Percentiles rank a stretch among this genome's conserved stretches.
phyloP scores from a whole-genome alignment of 495 filamentous ascomycete genomes.

The Cercophora sp. region DNA sequence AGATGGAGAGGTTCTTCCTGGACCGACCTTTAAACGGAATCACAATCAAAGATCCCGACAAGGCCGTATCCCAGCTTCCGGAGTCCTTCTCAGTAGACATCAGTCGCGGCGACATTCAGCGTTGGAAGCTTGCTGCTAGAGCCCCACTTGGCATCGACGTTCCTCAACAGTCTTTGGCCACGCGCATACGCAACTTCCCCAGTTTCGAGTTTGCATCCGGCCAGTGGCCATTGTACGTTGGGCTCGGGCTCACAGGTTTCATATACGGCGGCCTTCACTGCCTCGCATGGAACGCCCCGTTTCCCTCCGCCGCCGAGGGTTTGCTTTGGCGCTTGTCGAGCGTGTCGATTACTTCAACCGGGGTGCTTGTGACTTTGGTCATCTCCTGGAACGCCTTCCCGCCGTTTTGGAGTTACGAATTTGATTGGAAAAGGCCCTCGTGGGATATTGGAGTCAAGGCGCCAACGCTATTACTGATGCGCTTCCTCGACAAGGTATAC shows the following conservation, averaged over 20 bases:
- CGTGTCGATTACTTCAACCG: slow-evolving; percentile 1
- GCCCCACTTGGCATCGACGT: too few relatives aligned
- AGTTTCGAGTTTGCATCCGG: not conserved
- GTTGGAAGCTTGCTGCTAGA: not conserved
- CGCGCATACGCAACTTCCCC: not conserved
- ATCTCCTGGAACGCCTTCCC: not conserved
- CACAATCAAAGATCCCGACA: too few relatives aligned
- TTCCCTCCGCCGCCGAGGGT: not conserved
- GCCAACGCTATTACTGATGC: not conserved
- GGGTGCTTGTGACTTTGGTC: not conserved
- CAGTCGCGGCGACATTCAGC: not conserved
- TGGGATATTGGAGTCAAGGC: not conserved
- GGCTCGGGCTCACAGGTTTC: not conserved
- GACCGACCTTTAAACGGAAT: too few relatives aligned
- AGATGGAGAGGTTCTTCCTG: too few relatives aligned
- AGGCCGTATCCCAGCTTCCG: too few relatives aligned
- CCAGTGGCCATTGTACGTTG: not conserved
- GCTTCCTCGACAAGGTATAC: not conserved
- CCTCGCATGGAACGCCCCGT: slow-evolving; percentile 3
- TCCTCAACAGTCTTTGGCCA: too few relatives aligned
- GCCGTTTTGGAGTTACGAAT: too few relatives aligned
- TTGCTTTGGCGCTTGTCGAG: slow-evolving; percentile 1
- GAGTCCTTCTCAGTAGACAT: too few relatives aligned
- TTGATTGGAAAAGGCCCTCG: not conserved
- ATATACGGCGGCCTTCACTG: slow-evolving; percentile 6